phyloP scores from a whole-genome alignment of 2,329 filamentous ascomycete species.

The Purpureocillium lavendulum region DNA sequence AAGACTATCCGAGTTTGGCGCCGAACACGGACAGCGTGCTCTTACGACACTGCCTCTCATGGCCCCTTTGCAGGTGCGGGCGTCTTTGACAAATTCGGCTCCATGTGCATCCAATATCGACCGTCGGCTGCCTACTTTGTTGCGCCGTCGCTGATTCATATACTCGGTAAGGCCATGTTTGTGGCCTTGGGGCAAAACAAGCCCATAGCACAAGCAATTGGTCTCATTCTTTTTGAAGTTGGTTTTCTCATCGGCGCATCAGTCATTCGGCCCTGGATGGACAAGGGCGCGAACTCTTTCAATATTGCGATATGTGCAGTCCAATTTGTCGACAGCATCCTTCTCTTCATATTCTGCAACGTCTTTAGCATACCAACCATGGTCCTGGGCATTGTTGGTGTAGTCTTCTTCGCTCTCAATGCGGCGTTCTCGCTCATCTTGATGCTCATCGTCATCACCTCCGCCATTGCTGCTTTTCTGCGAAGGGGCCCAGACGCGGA shows the following conservation, averaged over 20 bases:
- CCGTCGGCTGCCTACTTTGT: conserved; percentile 95
- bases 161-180: conserved; percentile 80
- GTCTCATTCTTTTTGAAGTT: conserved; percentile 76
- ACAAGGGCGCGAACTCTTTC: conserved; percentile 94
- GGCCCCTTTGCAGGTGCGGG: conserved; percentile 92
- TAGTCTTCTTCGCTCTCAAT: conserved; percentile 82
- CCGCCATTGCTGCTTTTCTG: conserved; percentile 59
- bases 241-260: conserved; percentile 66
- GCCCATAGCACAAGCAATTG: conserved; percentile 68
- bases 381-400: conserved; percentile 78
- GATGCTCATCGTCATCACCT: conserved; percentile 62
- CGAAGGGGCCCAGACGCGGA: conserved; percentile 89
- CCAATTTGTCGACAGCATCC: conserved; percentile 85
- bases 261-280: conserved; percentile 91
- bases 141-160: conserved; percentile 67
- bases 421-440: conserved; percentile 74
- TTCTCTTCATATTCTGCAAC: conserved; percentile 77
- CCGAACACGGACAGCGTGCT: no score
- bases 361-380: conserved; percentile 76
- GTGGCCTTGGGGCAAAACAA: conserved; percentile 69
- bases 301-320: conserved; percentile 84
- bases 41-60: no score
- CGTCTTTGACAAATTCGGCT: conserved; percentile 92
- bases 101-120: conserved; percentile 92
- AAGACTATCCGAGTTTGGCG: conserved; percentile 85